These are phyloP conservation scores for Vachellia pachyceras DNA, from an alignment of 306 rosid species.

Conservation along the genomic window DNA sequence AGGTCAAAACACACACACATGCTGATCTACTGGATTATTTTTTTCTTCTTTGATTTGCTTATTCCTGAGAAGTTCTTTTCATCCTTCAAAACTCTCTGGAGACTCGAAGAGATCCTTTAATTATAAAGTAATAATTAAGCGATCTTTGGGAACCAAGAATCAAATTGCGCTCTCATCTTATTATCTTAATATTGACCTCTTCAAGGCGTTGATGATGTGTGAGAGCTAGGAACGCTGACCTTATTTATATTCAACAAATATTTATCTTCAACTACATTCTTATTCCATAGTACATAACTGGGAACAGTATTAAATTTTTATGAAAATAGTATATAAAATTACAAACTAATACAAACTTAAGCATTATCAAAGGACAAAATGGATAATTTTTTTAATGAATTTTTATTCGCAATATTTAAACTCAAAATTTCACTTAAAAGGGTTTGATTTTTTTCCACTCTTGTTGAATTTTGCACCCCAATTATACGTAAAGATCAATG, in stretches of 20 bases:
- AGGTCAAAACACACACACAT: background rate
- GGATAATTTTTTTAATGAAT: background rate
- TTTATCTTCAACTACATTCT: background rate
- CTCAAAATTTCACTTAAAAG: background rate
- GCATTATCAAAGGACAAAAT: background rate
- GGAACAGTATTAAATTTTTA: too few species aligned
- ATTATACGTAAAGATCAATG: background rate
- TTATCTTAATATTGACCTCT: background rate
- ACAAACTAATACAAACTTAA: background rate
- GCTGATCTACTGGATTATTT: constrained; percentile 4
- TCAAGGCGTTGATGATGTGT: constrained; percentile 37
- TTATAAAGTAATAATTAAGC: background rate
- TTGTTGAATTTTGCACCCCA: too few species aligned
- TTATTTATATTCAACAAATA: background rate
- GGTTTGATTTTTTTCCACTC: too few species aligned
- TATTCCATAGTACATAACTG: too few species aligned
- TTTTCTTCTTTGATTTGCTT: background rate
- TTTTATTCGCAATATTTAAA: background rate
- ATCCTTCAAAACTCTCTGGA: background rate
- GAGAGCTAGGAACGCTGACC: constrained; percentile 45
- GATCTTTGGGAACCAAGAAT: constrained; percentile 39
- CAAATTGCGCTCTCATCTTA: constrained; percentile 39
- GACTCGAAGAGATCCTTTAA: constrained; percentile 11
- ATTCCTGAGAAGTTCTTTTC: background rate
- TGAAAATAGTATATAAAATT: background rate